phyloP scores from a whole-genome alignment of 768 basidiomycete species.

The Astraeus odoratus region DNA sequence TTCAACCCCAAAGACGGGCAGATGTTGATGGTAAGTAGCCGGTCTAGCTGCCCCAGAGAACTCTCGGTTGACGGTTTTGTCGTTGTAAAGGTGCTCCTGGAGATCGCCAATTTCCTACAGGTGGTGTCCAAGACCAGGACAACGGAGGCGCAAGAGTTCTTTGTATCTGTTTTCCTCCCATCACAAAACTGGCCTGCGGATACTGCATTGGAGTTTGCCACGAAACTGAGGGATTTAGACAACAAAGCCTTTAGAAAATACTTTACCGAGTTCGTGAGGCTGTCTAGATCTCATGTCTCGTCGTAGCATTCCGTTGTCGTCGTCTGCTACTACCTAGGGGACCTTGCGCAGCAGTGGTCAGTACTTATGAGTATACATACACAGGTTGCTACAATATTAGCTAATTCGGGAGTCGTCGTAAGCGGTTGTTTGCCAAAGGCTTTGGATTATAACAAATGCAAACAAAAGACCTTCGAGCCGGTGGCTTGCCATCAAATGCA shows the following conservation, averaged over 20 bases:
- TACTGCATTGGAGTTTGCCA: slow-evolving; percentile 68
- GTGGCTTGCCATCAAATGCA: too few species aligned
- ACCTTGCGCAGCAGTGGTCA: too few species aligned
- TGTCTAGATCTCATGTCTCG: slow-evolving; percentile 48
- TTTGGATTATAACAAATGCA: slow-evolving; percentile 27
- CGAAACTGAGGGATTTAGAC: slow-evolving; percentile 69
- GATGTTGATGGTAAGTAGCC: slow-evolving; percentile 67
- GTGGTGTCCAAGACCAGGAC: slow-evolving; percentile 70
- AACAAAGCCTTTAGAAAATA: slow-evolving; percentile 77
- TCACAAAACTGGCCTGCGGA: slow-evolving; percentile 82
- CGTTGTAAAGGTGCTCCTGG: slow-evolving; percentile 66
- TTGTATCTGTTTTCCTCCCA: slow-evolving; percentile 75
- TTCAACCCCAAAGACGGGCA: slow-evolving; percentile 91
- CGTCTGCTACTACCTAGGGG: too few species aligned
- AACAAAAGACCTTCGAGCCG: slow-evolving; percentile 16
- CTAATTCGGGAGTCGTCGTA: slow-evolving; percentile 1
- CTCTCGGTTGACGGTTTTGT: background rate
- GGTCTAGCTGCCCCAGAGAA: background rate
- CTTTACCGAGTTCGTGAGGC: slow-evolving; percentile 76
- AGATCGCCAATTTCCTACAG: slow-evolving; percentile 83
- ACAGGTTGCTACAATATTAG: background rate
- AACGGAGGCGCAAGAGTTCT: slow-evolving; percentile 75
- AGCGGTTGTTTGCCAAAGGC: slow-evolving; percentile 23
- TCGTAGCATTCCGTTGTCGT: slow-evolving; percentile 32
- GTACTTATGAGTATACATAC: too few species aligned